A percentile compares a stretch with the other conserved stretches of the same genome.
These are phyloP conservation scores for Zymoseptoria crescenta DNA, from an alignment of 2,329 filamentous ascomycete species.

Conservation along the genomic window DNA sequence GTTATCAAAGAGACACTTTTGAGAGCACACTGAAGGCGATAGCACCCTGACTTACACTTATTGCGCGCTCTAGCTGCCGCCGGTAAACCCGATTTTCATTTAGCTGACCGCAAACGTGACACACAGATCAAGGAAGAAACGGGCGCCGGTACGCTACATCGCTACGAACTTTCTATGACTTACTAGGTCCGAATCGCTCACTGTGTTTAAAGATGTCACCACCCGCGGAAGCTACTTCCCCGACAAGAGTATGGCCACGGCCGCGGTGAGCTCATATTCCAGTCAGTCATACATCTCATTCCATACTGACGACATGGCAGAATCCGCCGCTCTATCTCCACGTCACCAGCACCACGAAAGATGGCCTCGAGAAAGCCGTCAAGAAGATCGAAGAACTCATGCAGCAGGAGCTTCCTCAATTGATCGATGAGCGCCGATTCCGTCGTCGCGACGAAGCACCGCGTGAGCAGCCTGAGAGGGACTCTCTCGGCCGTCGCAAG, in stretches of 20 bases:
- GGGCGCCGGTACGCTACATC: conserved; percentile 85
- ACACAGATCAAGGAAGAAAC: conserved; percentile 99
- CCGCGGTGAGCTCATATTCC: conserved; percentile 52
- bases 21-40: conserved; percentile 17
- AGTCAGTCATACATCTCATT: not conserved
- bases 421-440: conserved; percentile 91
- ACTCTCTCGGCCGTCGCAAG: conserved; percentile 90
- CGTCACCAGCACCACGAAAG: conserved; percentile 84
- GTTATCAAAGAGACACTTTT: conserved; percentile 12
- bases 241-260: conserved; percentile 94
- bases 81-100: conserved; percentile 64
- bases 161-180: conserved; percentile 40
- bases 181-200: conserved; percentile 44
- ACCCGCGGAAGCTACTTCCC: conserved; percentile 94
- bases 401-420: conserved; percentile 87
- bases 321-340: conserved; percentile 84
- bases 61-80: conserved; percentile 29
- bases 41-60: conserved; percentile 41
- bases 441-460: conserved; percentile 61
- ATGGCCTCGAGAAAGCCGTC: conserved; percentile 83
- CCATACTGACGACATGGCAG: conserved; percentile 8
- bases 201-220: conserved; percentile 83
- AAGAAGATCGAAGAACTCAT: conserved; percentile 88
- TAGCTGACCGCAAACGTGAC: conserved; percentile 80
- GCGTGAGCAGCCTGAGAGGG: conserved; percentile 68